Base-by-base conservation (phyloP, 2,329 filamentous ascomycete genomes). In the Phialocephala subalpina region DNA sequence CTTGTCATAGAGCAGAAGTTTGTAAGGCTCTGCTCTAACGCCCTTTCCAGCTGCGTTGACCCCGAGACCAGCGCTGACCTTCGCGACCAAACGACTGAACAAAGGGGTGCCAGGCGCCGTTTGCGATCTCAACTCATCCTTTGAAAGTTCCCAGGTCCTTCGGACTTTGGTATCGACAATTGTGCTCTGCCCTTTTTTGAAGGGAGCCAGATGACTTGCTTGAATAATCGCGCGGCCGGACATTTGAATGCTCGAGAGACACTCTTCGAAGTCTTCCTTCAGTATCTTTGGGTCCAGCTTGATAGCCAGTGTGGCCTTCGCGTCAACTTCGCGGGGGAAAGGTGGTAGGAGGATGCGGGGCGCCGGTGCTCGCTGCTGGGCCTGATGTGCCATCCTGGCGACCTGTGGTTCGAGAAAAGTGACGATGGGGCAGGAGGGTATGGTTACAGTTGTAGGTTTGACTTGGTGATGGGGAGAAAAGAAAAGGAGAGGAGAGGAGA, bases 1-100 rank as follows among this genome's bases (percentile, higher is more conserved):
- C 60, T 82, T 77, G 59, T 83, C 82, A 70, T 85, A 86, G 2
- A 86, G 70, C 2, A 84, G 73, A 73, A 86, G 76, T 67, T 85
- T 85, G 72, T 82, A 80, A 1, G 80, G 70, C 56, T 83, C 74
- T 1, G 79, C 79, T 1, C 60, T 68, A 58, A 81, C 70, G 52
- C 66, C 67, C 1, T 66, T 64, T 1, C 62, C 60, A 20, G 22
- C 60, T 0, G 59, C 60, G 63, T 52, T 42, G 58, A 82, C 73
- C 1, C 79, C 80, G 11, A 83, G 72, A 0, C 75, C 65, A 2
- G 65, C 29, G 1, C 68, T 73, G 2, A 79, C 76, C 2, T 60
- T 47, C 0, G 12, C 9, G 1, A 76, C 73, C 14, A 79, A 20
- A 0, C n/a, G n/a, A 12, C 0, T 73, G 4, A 1, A 81, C 16